Conservation (phyloP, 2,329 filamentous ascomycete species). For the Pseudogymnoascus sp. region DNA sequence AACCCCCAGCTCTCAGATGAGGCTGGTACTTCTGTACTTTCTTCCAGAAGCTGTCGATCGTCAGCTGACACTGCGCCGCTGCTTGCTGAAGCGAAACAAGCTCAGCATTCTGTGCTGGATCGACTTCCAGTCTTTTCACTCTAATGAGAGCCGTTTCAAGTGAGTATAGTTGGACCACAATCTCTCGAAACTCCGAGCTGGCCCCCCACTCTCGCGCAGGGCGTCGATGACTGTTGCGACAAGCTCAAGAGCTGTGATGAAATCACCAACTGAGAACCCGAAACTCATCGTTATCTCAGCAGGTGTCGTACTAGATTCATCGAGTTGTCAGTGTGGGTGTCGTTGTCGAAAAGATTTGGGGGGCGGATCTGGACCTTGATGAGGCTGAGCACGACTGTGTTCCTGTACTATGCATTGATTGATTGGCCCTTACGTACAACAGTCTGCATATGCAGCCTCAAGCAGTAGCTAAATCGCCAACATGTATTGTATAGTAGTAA, state of each 20-base stretch:
- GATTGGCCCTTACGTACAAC: background rate
- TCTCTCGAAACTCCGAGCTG: conserved; percentile 9
- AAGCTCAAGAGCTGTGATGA: conserved; percentile 24
- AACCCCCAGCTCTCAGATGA: conserved; percentile 10
- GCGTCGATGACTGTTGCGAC: conserved; percentile 19
- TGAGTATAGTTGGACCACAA: conserved; percentile 17
- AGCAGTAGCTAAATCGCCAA: background rate
- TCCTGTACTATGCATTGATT: background rate
- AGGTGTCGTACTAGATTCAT: background rate
- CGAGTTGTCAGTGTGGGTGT: background rate
- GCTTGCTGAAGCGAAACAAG: conserved; percentile 23
- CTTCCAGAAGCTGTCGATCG: conserved; percentile 25
- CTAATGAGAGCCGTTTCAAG: conserved; percentile 24
- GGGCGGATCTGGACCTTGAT: background rate
- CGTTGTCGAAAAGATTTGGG: background rate
- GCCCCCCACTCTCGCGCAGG: conserved; percentile 16
- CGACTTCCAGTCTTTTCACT: conserved; percentile 25
- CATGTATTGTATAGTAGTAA: background rate
- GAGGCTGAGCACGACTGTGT: background rate
- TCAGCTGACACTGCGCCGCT: conserved; percentile 22
- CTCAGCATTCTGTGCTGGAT: conserved; percentile 17
- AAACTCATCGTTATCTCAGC: conserved; percentile 23
- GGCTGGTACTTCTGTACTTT: conserved; percentile 27
- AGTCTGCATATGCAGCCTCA: background rate
- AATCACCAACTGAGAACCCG: conserved; percentile 25